Evolutionary conservation across 2,329 filamentous ascomycete species (phyloP).

Genomic region (Aureobasidium sp.): DNA sequence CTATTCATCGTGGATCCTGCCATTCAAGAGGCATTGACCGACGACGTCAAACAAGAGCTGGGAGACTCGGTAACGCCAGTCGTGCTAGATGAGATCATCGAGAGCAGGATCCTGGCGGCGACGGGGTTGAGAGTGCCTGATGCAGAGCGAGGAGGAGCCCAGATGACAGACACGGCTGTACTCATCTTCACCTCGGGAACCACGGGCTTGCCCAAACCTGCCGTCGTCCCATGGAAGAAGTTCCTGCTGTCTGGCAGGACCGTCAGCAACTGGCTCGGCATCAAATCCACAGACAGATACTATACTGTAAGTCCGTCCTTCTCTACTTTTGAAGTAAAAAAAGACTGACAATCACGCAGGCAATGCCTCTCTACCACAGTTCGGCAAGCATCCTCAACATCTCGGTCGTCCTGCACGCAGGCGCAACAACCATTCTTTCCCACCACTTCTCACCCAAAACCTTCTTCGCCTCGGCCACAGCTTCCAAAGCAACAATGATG

Average conservation of each 20-base stretch:
- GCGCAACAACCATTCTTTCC: slow-evolving; percentile 62
- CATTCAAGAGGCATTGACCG: slow-evolving; percentile 48
- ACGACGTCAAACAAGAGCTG: slow-evolving; percentile 41
- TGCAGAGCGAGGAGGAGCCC: slow-evolving; percentile 22
- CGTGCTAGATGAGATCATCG: slow-evolving; percentile 55
- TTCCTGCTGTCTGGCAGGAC: slow-evolving; percentile 20
- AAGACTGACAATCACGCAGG: slow-evolving; percentile 22
- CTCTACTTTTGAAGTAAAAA: background rate
- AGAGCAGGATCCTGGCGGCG: slow-evolving; percentile 32
- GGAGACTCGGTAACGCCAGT: slow-evolving; percentile 43
- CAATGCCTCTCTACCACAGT: slow-evolving; percentile 85
- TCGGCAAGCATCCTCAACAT: slow-evolving; percentile 67
- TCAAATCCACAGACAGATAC: slow-evolving; percentile 68
- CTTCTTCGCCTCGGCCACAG: slow-evolving; percentile 71
- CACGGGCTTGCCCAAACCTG: slow-evolving; percentile 67
- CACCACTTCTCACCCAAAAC: slow-evolving; percentile 68
- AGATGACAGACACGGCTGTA: slow-evolving; percentile 49
- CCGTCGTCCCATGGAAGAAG: slow-evolving; percentile 29
- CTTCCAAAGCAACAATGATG: slow-evolving; percentile 62
- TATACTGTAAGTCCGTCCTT: slow-evolving; percentile 46
- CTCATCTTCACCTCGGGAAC: slow-evolving; percentile 84
- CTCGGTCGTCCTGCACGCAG: slow-evolving; percentile 53
- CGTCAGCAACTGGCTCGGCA: slow-evolving; percentile 41
- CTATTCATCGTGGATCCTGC: slow-evolving; percentile 62
- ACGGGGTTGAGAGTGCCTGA: slow-evolving; percentile 26